Evolutionary conservation across 306 rosid genomes (phyloP), one percentile per base, ranked within the genome.

Genomic region (Cyamopsis tetragonoloba): DNA sequence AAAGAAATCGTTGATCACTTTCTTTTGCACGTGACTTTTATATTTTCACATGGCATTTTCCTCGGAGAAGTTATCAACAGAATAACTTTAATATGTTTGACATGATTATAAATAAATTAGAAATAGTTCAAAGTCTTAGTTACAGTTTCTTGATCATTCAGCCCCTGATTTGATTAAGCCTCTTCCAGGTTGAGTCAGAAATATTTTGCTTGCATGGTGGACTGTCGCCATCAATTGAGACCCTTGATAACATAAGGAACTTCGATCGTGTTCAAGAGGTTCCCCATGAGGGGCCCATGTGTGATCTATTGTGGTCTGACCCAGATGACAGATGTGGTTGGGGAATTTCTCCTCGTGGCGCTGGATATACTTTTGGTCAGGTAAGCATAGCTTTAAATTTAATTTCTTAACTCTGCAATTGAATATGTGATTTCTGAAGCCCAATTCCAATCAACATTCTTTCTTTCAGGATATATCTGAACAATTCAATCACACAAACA

Each of bases 261-360:
- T 95, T 95, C 53, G 99, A 95, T 81, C 99, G 99, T 70, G 97
- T 95, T 77, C 99, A 95, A 88, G 97, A 95, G 83, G 99, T 95
- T 69, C 99, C 99, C 11, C 99, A 95, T 54, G 99, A 95, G 80
- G 99, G 99, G 30, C 97, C 99, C 61, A 95, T 95, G 99, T 95
- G 99, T 83, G 99, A 95, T 84, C 85, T 95, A 46, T 80, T 95
- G 75, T 95, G 99, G 99, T 95, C 99, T 69, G 99, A 95, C 73
- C 99, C 99, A 55, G 99, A 95, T 77, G 99, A 95, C 65, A 87
- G 99, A 60, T 95, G 99, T 69, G 99, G 99, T 57, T 95, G 99
- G 99, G 99, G 99, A 55, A 95, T 95, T 82, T 95, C 99, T 62
- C 99, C 99, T 59, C 97, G 97, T 10, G 99, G 99, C 59, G 99